These are phyloP conservation scores for Coemansia sp. DNA, from an alignment of 192 early-diverging fungal species.

Conservation along the genomic window DNA sequence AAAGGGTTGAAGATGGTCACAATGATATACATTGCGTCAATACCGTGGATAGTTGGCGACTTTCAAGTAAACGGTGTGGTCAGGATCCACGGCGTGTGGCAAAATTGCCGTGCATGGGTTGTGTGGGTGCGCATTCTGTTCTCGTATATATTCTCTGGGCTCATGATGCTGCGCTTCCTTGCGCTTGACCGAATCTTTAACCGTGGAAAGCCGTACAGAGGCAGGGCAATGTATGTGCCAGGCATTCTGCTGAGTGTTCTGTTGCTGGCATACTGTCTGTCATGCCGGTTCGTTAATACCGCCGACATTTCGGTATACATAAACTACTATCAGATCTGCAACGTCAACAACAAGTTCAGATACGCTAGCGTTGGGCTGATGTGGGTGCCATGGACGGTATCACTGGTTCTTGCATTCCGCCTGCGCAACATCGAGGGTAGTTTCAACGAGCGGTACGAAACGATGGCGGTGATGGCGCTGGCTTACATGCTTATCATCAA, in stretches of 20 bases:
- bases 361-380: slow-evolving; percentile 27
- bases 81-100: slow-evolving; percentile 13
- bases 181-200: slow-evolving; percentile 34
- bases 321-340: slow-evolving; percentile 16
- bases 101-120: slow-evolving; percentile 27
- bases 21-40: slow-evolving; percentile 15
- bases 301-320: slow-evolving; percentile 14
- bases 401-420: neutral
- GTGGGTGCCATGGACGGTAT: slow-evolving; percentile 19
- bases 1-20: slow-evolving; percentile 27
- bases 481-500: slow-evolving; percentile 23
- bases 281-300: slow-evolving; percentile 14
- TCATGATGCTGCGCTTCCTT: slow-evolving; percentile 24
- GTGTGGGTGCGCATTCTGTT: slow-evolving; percentile 33
- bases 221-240: slow-evolving; percentile 19
- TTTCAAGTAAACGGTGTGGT: slow-evolving; percentile 29
- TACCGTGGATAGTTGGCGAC: slow-evolving; percentile 19
- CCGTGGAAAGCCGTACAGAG: slow-evolving; percentile 30
- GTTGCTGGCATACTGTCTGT: slow-evolving; percentile 23
- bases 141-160: slow-evolving; percentile 15
- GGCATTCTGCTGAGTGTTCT: slow-evolving; percentile 3
- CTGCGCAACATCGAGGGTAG: slow-evolving; percentile 44
- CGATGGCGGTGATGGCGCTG: slow-evolving; percentile 24
- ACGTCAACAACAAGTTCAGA: slow-evolving; percentile 16
- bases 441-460: slow-evolving; percentile 43